Percentiles rank a stretch among this genome's conserved stretches.
Evolutionary conservation across 2,329 filamentous ascomycete genomes (phyloP).

Genomic region (Diplodia intermedia): DNA sequence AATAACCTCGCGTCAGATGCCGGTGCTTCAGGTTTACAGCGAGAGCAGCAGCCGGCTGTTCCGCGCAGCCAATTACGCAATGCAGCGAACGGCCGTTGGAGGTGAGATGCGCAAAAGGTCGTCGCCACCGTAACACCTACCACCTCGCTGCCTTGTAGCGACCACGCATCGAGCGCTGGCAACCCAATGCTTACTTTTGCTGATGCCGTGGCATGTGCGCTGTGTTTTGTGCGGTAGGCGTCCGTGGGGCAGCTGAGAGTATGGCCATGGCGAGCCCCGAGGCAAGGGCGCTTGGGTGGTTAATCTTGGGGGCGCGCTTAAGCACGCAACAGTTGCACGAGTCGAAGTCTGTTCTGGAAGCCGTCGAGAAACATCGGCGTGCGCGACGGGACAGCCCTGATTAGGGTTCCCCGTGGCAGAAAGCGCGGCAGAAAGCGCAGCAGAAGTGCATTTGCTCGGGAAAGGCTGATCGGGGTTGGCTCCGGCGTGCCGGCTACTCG

Average conservation of each 20-base stretch:
- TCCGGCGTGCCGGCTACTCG: not conserved
- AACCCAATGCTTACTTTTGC: slow-evolving; percentile 1
- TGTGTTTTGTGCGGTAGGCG: not conserved
- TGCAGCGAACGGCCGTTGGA: slow-evolving; percentile 15
- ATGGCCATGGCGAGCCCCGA: not conserved
- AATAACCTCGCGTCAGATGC: slow-evolving; percentile 1
- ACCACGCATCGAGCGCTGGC: not conserved
- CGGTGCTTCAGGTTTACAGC: slow-evolving; percentile 26
- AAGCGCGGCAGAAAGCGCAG: slow-evolving; percentile 3
- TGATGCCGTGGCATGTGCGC: not conserved
- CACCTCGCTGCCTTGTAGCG: not conserved
- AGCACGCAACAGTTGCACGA: slow-evolving; percentile 11
- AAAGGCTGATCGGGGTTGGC: slow-evolving; percentile 19
- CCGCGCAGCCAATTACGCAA: slow-evolving; percentile 19
- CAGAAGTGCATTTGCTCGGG: slow-evolving; percentile 3
- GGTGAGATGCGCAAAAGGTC: slow-evolving; percentile 15
- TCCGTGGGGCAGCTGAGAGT: not conserved
- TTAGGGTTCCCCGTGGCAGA: slow-evolving; percentile 3
- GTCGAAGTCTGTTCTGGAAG: slow-evolving; percentile 7
- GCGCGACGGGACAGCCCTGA: slow-evolving; percentile 11
- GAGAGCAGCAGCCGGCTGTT: not conserved
- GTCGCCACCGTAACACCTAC: slow-evolving; percentile 3
- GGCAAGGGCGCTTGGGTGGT: slow-evolving; percentile 1
- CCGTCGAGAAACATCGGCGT: not conserved
- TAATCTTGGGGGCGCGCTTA: not conserved